Base-by-base conservation (phyloP, 306 rosid genomes). In the Quillaja saponaria region DNA sequence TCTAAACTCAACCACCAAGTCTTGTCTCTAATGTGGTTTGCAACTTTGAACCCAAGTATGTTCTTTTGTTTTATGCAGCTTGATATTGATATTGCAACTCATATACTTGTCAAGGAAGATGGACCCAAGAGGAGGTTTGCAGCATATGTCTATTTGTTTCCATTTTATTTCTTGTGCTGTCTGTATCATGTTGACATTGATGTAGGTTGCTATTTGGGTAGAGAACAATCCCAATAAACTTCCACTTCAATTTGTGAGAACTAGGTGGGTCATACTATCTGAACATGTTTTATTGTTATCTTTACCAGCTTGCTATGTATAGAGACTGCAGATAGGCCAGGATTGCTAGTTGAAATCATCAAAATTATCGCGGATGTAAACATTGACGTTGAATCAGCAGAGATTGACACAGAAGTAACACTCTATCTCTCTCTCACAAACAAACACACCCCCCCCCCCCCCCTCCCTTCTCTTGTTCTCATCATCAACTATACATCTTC, bases 241-340 rank as follows among this genome's bases (percentile, higher is more conserved):
- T 38, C 50, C 28, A 78, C 28, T 21, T 20, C 41, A 14, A 18
- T 58, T 40, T 58, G 58, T 38, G 3, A 16, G 21, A 34, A 34
- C 46, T 66, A 33, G 54, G 66, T 60, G 70, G 47, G 61, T 58
- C 55, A 21, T 70, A 66, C 62, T 38, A 53, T 75, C 63, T 75
- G 33, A 67, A 66, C 41, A 2, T 25, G 44, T 50, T 78, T 64
- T 54, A 25, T 3, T 59, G 73, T 59, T 49, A 72, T 37, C 47
- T 67, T 46, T 71, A 48, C 68, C 87, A 89, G 99, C 82, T 80
- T 92, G 84, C 89, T 92, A 21, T 84, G 18, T 60, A 80, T 89
- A 58, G 96, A 92, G 90, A 86, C 99, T 6, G 95, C 96, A 59
- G 96, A 92, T 76, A 79, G 89, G 60, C 89, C 99, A 1, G 99